phyloP scores from a whole-genome alignment of 495 filamentous ascomycete genomes.

The Antarctomyces pellizariae region DNA sequence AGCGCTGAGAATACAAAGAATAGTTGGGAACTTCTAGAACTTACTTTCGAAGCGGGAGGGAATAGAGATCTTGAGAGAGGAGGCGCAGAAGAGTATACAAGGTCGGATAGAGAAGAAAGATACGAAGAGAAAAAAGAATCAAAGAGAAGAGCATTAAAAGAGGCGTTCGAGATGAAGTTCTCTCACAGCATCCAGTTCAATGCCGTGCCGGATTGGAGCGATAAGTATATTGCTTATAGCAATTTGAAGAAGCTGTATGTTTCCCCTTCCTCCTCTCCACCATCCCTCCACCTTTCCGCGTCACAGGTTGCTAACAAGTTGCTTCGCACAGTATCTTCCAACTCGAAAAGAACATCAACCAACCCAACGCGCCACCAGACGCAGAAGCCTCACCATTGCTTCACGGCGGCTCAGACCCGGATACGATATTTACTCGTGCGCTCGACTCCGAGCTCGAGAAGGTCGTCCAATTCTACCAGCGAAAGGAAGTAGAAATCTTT shows the following conservation, averaged over 20 bases:
- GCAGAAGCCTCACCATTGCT: constrained; percentile 71
- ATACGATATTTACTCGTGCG: constrained; percentile 52
- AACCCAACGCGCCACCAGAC: constrained; percentile 27
- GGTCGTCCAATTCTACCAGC: constrained; percentile 66
- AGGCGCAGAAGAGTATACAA: no score
- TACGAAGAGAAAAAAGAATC: constrained; percentile 19
- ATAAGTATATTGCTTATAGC: constrained; percentile 90
- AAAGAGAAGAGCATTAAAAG: constrained; percentile 30
- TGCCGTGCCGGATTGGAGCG: constrained; percentile 96
- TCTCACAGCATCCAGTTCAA: constrained; percentile 99
- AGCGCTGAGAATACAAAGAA: no score
- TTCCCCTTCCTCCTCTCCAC: neutral
- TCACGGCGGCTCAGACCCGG: constrained; percentile 37
- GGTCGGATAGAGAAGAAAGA: no score
- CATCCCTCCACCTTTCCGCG: neutral
- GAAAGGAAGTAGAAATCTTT: constrained; percentile 70
- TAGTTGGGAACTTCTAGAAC: no score
- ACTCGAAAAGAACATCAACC: constrained; percentile 59
- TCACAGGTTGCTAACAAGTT: constrained; percentile 4
- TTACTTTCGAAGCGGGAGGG: no score
- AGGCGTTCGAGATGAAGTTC: constrained; percentile 91
- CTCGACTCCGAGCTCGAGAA: constrained; percentile 85
- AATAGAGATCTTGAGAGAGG: no score
- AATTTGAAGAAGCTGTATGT: constrained; percentile 95
- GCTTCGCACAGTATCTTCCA: constrained; percentile 53